Evolutionary conservation across 179 eudicot species (phyloP), one percentile per base, ranked within the genome.

Genomic region (Corrigiola litoralis): DNA sequence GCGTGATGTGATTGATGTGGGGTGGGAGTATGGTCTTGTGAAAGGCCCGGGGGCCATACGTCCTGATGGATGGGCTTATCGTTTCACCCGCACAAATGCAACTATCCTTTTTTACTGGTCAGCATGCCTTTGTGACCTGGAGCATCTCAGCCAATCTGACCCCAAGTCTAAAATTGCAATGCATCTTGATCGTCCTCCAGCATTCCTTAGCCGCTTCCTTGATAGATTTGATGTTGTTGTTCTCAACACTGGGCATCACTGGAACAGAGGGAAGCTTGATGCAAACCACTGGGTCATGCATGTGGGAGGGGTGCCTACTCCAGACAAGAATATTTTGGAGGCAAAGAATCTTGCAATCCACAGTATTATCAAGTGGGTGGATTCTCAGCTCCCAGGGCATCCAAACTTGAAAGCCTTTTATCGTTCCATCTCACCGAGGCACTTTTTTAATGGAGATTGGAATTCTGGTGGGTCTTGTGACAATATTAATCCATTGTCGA

Each of bases 61-160:
- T 10, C 97, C 97, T 29, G 92, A 88, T 59, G 97, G 97, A 1
- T 90, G 97, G 97, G 97, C 90, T 32, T 83, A 77, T 60, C 75
- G 86, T 28, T 90, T 88, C 79, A 80, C 78, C 16, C 59, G 38
- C 28, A 83, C 91, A 42, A 84, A 88, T 47, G 80, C 95, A 55
- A 88, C 97, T 23, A 73, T 88, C 32, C 83, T 90, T 18, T 90
- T 79, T 66, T 90, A 90, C 75, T 90, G 97, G 97, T 90, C 97
- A 18, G 82, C 95, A 13, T 80, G 85, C 69, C 85, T 90, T 4
- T 86, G 90, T 72, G 85, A 83, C 67, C 60, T 90, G 62, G 81
- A 81, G 70, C 81, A 87, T 2, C 64, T 88, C 34, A 61, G 84
- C 56, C 24, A 45, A 25, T 51, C 78, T 1, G 63, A 82, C 49